A percentile compares a stretch with the other conserved stretches of the same genome.
Conservation (phyloP, 352 stramenopile species). For the Pythium plurisporium region DNA sequence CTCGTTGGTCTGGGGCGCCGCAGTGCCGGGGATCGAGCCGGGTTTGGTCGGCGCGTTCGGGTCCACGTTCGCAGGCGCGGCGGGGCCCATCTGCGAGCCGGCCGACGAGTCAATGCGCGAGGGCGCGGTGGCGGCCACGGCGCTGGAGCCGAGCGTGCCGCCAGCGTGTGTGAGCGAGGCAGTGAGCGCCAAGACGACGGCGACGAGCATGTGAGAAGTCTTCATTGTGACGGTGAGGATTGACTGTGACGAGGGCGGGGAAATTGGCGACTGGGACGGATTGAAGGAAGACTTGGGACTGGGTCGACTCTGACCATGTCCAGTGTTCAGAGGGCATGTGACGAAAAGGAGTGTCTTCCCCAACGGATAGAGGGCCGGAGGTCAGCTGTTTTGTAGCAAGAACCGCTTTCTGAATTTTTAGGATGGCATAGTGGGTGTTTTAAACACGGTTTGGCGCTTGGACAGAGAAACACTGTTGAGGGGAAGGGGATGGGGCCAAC, state of each 20-base stretch:
- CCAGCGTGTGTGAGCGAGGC: neutral
- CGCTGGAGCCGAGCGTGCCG: conserved; percentile 17
- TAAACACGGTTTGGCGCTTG: no score
- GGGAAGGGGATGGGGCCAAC: neutral
- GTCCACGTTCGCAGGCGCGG: neutral
- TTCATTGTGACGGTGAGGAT: conserved; percentile 11
- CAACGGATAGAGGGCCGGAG: neutral
- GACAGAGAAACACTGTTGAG: neutral
- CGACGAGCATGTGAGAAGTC: conserved; percentile 11
- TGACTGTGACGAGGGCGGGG: neutral
- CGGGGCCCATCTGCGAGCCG: conserved; percentile 16
- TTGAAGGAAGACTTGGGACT: no score
- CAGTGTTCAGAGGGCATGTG: neutral
- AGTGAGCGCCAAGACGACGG: neutral
- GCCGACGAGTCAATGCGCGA: conserved; percentile 23
- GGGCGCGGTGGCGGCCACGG: conserved; percentile 7
- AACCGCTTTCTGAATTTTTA: conserved; percentile 14
- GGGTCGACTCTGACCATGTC: neutral
- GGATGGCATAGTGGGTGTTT: no score
- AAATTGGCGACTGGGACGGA: neutral
- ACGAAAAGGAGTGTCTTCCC: conserved; percentile 8
- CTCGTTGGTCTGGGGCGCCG: neutral
- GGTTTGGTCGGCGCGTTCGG: conserved; percentile 13
- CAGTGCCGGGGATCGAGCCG: conserved; percentile 1
- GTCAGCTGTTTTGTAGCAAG: conserved; percentile 9